phyloP scores from a whole-genome alignment of 2,329 filamentous ascomycete genomes.

The Cytospora leucostoma region DNA sequence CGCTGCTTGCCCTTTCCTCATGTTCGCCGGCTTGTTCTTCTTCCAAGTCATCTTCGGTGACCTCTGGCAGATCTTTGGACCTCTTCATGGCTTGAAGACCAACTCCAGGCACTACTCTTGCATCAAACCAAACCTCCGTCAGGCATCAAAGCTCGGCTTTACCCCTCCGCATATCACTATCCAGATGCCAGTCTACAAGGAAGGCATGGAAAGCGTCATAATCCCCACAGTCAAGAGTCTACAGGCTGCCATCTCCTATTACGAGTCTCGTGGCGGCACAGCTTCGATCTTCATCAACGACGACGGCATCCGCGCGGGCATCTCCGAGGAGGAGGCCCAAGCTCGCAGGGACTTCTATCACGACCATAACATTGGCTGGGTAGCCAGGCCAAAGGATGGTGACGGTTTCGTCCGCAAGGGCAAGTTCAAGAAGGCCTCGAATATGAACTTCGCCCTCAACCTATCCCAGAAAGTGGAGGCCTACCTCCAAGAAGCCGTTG shows the following conservation, averaged over 20 bases:
- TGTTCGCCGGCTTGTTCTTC: conserved; percentile 44
- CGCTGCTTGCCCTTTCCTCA: conserved; percentile 40
- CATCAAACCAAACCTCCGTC: conserved; percentile 37
- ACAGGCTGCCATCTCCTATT: conserved; percentile 51
- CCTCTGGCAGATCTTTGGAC: conserved; percentile 50
- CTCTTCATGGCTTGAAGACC: conserved; percentile 44
- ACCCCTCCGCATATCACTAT: conserved; percentile 46
- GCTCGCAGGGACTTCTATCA: conserved; percentile 50
- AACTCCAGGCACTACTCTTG: conserved; percentile 49
- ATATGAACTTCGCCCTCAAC: conserved; percentile 72
- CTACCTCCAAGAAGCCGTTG: conserved; percentile 49
- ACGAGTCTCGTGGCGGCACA: conserved; percentile 48
- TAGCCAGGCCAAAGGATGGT: conserved; percentile 49
- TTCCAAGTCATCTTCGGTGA: conserved; percentile 45
- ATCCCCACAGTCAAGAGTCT: conserved; percentile 51
- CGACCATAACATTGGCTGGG: conserved; percentile 52
- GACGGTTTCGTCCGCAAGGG: conserved; percentile 56
- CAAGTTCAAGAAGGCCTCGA: conserved; percentile 74
- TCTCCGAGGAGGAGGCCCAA: conserved; percentile 45
- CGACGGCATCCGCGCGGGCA: conserved; percentile 57
- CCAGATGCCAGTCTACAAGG: conserved; percentile 49
- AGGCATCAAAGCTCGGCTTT: conserved; percentile 38
- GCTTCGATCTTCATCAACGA: conserved; percentile 56
- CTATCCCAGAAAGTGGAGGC: conserved; percentile 64
- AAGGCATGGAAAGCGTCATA: conserved; percentile 45